Base-by-base conservation (phyloP, 2,329 filamentous ascomycete species). In the Beauveria asiatica region DNA sequence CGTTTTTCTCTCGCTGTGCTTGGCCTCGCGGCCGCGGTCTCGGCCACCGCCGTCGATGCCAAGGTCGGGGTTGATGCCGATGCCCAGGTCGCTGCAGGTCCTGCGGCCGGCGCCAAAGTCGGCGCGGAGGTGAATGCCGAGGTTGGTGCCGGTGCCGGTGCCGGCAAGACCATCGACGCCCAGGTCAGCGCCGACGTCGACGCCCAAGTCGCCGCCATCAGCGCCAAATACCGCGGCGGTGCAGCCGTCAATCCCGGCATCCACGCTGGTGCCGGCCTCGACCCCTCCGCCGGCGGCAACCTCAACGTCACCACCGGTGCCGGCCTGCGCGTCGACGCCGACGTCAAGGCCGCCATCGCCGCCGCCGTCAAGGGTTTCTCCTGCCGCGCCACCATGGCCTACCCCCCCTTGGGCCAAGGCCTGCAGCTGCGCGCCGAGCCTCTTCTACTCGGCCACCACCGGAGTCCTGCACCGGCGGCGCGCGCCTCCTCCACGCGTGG, bases 341-440 rank as follows among this genome's bases (percentile, higher is more conserved):
- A 65, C 69, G 55, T 71, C 67, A 44, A 55, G 37, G 41, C 61
- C 59, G 16, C 54, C 21, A 51, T 61, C 61, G 42, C 64, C 39
- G 51, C 52, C 50, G 46, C 60, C 19, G 50, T 57, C 59, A 16
- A 48, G 30, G 49, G 59, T 63, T 74, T 72, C 68, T 60, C 60
- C 44, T 75, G 73, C 67, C 72, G 72, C 41, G 60, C 57, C 13
- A 62, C 62, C 65, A 74, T 74, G 73, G 62, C 55, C 64, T 75
- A 75, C 70, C 70, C 69, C 67, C 67, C 69, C 61, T 75, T 75
- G 73, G 73, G 70, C 68, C 61, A 70, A 70, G 65, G 60, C 76
- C 37, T 80, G 79, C 68, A 67, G 77, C 17, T 78, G 78, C 61
- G 62, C 72, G 16, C 72, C 75, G 16, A 77, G 76, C 61, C 71